These are phyloP conservation scores for Perilla frutescens DNA, from an alignment of 257 asterid genomes.

Conservation along the genomic window DNA sequence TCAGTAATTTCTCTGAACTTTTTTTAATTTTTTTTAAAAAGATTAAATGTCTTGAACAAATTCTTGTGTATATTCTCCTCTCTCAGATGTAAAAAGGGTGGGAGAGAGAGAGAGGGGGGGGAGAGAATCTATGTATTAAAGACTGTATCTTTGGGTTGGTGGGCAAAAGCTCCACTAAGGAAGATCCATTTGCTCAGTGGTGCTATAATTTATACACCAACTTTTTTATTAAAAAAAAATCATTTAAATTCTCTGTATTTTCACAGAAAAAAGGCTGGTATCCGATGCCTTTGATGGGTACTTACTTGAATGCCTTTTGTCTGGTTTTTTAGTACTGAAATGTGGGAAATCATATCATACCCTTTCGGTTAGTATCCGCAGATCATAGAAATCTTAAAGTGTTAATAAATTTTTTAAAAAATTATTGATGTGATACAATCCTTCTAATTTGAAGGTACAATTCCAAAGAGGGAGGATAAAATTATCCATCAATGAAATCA, in stretches of 20 bases:
- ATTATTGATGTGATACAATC: too few species aligned
- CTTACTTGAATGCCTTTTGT: conserved; percentile 37
- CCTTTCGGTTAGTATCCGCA: too few species aligned
- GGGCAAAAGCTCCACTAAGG: conserved; percentile 53
- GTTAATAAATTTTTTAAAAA: too few species aligned
- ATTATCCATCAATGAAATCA: conserved; percentile 12
- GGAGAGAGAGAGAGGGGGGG: neutral
- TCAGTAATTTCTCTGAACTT: neutral
- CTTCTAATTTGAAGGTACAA: too few species aligned
- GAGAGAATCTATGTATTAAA: conserved; percentile 22
- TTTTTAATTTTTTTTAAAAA: neutral
- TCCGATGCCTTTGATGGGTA: conserved; percentile 48
- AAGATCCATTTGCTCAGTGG: conserved; percentile 50
- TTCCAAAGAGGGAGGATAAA: too few species aligned
- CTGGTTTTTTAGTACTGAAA: conserved; percentile 17
- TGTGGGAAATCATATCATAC: too few species aligned
- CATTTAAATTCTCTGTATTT: conserved; percentile 25
- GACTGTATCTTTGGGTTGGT: conserved; percentile 46
- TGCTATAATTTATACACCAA: conserved; percentile 44
- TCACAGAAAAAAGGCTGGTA: conserved; percentile 38
- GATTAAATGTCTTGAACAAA: neutral
- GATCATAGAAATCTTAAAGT: too few species aligned
- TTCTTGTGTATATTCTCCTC: conserved; percentile 7
- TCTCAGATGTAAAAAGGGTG: conserved; percentile 12
- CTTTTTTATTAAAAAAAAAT: neutral